Percentiles rank a stretch among this genome's conserved stretches.
Conservation (phyloP, 371 early-diverging fungal genomes). For the Phascolomyces articulosus region DNA sequence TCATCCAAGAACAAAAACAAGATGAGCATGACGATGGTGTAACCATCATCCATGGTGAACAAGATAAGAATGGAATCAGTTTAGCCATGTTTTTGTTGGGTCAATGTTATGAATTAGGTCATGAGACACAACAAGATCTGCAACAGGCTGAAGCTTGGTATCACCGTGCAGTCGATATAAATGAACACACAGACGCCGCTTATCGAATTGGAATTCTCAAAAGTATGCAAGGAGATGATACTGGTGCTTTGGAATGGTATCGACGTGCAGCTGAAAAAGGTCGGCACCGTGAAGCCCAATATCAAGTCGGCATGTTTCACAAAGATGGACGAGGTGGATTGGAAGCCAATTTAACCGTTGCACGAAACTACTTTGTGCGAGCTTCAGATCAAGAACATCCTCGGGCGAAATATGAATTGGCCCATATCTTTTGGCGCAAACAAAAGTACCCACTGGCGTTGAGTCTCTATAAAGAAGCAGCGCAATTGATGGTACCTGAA, state of each 20-base stretch:
- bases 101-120: conserved; percentile 24
- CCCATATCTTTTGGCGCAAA: conserved; percentile 31
- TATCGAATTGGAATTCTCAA: conserved; percentile 15
- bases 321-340: conserved; percentile 27
- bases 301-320: conserved; percentile 34
- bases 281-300: conserved; percentile 28
- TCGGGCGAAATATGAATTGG: conserved; percentile 32
- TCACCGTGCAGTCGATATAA: not conserved
- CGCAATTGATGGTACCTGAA: conserved; percentile 21
- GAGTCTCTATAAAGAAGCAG: conserved; percentile 23
- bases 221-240: conserved; percentile 8
- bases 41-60: not conserved
- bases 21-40: not conserved
- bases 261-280: conserved; percentile 32
- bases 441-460: conserved; percentile 29
- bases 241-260: conserved; percentile 30
- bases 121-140: conserved; percentile 26
- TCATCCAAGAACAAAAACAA: not conserved
- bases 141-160: conserved; percentile 6
- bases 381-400: conserved; percentile 38
- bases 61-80: conserved; percentile 7
- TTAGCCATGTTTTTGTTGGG: conserved; percentile 19
- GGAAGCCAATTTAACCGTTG: conserved; percentile 25
- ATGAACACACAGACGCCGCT: conserved; percentile 18
- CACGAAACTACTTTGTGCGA: conserved; percentile 36